A percentile compares a stretch with the other conserved stretches of the same genome.
Evolutionary conservation across 352 stramenopile genomes (phyloP).

Genomic region (Globisporangium nunn): DNA sequence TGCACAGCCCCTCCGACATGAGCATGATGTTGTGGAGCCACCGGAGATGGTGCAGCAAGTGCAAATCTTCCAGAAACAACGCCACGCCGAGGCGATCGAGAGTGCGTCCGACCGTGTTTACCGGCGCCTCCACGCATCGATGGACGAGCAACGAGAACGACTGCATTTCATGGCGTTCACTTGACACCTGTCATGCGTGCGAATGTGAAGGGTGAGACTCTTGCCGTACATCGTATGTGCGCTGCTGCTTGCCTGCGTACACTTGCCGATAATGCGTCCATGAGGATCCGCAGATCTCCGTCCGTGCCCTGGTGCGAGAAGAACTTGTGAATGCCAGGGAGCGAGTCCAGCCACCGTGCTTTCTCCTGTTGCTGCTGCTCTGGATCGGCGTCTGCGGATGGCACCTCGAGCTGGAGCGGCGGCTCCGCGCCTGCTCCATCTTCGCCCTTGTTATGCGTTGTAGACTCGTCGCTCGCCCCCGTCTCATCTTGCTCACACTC

Average conservation of each 20-base stretch:
- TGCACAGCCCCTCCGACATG: slow-evolving; percentile 67
- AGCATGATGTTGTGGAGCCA: slow-evolving; percentile 64
- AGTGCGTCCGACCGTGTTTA: slow-evolving; percentile 26
- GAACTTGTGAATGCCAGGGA: slow-evolving; percentile 11
- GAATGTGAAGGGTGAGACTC: neutral
- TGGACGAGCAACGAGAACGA: slow-evolving; percentile 41
- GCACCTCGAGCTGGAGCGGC: neutral
- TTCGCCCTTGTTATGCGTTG: neutral
- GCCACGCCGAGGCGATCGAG: slow-evolving; percentile 41
- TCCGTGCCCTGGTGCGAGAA: slow-evolving; percentile 5
- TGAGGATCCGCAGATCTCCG: slow-evolving; percentile 7
- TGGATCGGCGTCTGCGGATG: too few relatives aligned
- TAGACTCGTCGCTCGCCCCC: neutral
- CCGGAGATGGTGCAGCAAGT: slow-evolving; percentile 37
- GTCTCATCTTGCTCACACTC: neutral
- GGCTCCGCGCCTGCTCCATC: neutral
- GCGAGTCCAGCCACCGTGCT: neutral
- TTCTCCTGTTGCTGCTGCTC: neutral
- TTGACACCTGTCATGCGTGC: neutral
- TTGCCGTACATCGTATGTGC: neutral
- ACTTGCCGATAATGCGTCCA: neutral
- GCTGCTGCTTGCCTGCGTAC: neutral
- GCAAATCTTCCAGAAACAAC: slow-evolving; percentile 33
- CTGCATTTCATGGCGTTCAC: neutral
- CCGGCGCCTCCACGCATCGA: slow-evolving; percentile 30